Conservation (phyloP, 495 filamentous ascomycete species). For the Neurospora cerealis region DNA sequence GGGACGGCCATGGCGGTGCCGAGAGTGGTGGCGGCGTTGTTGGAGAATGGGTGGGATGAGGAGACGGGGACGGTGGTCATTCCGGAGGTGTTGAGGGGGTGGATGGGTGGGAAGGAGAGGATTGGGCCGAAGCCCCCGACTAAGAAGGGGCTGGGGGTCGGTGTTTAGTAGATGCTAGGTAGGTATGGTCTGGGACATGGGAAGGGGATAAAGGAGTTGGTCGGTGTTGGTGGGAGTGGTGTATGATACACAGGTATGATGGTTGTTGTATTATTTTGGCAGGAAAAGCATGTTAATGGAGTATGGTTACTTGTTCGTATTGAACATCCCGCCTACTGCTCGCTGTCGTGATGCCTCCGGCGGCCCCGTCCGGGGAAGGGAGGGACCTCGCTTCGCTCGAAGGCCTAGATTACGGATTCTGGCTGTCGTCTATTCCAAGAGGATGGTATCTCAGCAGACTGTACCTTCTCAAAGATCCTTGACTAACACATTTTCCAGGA, state of each 20-base stretch:
- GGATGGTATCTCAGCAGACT: too few species aligned
- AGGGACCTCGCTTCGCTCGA: not conserved
- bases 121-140: conserved; percentile 39
- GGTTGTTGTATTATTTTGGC: not conserved
- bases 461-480: too few species aligned
- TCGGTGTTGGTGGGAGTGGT: not conserved
- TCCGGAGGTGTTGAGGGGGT: conserved; percentile 65
- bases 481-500: too few species aligned
- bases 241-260: not conserved
- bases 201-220: not conserved
- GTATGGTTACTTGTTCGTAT: not conserved
- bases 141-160: not conserved
- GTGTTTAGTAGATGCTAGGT: not conserved
- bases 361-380: not conserved
- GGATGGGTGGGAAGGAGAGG: conserved; percentile 62
- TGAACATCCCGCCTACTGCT: not conserved
- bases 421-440: too few species aligned
- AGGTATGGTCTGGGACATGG: not conserved
- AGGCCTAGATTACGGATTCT: not conserved
- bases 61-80: conserved; percentile 50
- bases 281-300: not conserved
- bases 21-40: conserved; percentile 75
- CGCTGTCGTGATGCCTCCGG: not conserved
- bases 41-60: conserved; percentile 89
- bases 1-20: conserved; percentile 91